Conservation (phyloP, 2,329 filamentous ascomycete genomes). For the Pseudogymnoascus sp. region DNA sequence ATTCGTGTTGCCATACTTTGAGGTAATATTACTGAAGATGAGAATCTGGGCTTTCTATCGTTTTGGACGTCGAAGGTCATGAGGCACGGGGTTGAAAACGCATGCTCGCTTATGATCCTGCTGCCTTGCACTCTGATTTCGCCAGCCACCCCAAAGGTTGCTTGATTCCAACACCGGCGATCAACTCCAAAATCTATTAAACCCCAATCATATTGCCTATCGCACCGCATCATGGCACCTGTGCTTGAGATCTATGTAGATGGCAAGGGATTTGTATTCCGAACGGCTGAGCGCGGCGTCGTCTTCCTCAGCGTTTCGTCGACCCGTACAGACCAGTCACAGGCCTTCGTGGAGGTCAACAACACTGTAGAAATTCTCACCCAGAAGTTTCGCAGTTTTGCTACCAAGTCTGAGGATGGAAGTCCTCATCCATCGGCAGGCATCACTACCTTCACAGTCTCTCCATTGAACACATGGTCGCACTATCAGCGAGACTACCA, state of each 20-base stretch:
- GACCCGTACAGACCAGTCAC: not conserved
- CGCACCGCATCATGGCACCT: slow-evolving; percentile 10
- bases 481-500: not conserved
- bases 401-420: slow-evolving; percentile 15
- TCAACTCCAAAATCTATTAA: not conserved
- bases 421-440: slow-evolving; percentile 15
- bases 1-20: slow-evolving; percentile 5
- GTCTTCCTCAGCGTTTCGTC: slow-evolving; percentile 12
- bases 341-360: slow-evolving; percentile 8
- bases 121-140: not conserved
- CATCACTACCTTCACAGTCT: slow-evolving; percentile 18
- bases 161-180: not conserved
- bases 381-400: slow-evolving; percentile 12
- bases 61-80: not conserved
- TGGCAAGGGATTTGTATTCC: slow-evolving; percentile 15
- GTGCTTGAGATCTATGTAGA: slow-evolving; percentile 17
- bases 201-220: not conserved
- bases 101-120: slow-evolving; percentile 1
- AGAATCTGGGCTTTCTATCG: not conserved
- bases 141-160: not conserved
- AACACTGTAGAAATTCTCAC: slow-evolving; percentile 11
- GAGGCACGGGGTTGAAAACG: not conserved
- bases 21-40: not conserved
- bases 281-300: slow-evolving; percentile 17
- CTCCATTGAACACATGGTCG: slow-evolving; percentile 12